These are phyloP conservation scores for Cystobasidium ongulense DNA, from an alignment of 768 basidiomycete species.

Conservation along the genomic window DNA sequence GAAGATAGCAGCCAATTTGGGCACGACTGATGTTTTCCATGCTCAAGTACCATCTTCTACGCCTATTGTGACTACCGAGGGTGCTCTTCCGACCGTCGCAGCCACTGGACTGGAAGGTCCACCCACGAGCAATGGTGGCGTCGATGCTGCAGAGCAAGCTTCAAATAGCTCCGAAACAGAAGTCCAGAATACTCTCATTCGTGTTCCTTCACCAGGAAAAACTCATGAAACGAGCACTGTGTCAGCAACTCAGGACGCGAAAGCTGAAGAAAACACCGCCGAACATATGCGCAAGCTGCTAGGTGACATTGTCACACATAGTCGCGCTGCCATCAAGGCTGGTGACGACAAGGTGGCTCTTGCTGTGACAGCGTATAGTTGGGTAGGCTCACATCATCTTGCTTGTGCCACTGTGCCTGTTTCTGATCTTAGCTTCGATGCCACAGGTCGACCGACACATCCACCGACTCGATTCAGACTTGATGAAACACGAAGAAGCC, in stretches of 20 bases:
- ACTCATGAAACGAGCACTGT: neutral
- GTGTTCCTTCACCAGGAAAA: neutral
- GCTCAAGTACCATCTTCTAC: neutral
- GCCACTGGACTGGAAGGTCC: neutral
- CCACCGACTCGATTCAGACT: slow-evolving; percentile 66
- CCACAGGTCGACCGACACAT: slow-evolving; percentile 69
- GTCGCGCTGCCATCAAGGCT: neutral
- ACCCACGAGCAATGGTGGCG: neutral
- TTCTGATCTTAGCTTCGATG: neutral
- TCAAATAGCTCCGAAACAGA: neutral
- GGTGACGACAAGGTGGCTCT: slow-evolving; percentile 68
- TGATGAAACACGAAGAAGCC: slow-evolving; percentile 56
- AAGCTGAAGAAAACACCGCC: neutral
- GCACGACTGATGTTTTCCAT: neutral
- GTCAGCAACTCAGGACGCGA: neutral
- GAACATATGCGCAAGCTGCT: neutral
- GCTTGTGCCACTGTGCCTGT: neutral
- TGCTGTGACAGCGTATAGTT: slow-evolving; percentile 61
- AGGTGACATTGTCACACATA: neutral
- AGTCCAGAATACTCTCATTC: neutral
- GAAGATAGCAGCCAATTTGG: neutral
- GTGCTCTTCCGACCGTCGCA: neutral
- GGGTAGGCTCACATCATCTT: slow-evolving; percentile 48
- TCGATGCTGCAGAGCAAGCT: neutral
- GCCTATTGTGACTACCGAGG: neutral